These are phyloP conservation scores for Clathrus columnatus DNA, from an alignment of 768 basidiomycete genomes.

Conservation along the genomic window DNA sequence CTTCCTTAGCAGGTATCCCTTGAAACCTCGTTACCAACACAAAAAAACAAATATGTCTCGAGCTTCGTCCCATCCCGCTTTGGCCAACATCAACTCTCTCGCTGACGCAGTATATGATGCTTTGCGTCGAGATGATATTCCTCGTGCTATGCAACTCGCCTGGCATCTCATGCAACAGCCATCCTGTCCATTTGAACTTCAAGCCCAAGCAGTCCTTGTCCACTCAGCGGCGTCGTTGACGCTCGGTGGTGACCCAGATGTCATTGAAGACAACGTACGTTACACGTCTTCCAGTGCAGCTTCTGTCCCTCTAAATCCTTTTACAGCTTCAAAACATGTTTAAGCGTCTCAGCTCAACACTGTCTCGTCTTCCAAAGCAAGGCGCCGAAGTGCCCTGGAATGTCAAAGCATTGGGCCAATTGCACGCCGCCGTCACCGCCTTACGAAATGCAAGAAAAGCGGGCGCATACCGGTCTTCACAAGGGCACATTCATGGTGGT, in stretches of 20 bases:
- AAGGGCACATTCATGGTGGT: too few relatives aligned
- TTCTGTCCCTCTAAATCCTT: background rate
- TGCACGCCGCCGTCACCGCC: background rate
- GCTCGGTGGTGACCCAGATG: conserved; percentile 5
- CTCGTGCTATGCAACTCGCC: conserved; percentile 6
- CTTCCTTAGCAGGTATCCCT: too few relatives aligned
- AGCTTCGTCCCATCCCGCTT: background rate
- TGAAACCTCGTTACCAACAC: background rate
- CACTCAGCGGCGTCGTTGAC: conserved; percentile 8
- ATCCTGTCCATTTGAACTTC: background rate
- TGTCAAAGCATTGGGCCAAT: conserved; percentile 2
- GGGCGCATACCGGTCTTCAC: background rate
- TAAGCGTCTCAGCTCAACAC: background rate
- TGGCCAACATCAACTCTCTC: background rate
- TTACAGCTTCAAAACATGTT: conserved; percentile 4
- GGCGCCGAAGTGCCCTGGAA: conserved; percentile 5
- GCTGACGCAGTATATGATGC: background rate
- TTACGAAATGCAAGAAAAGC: background rate
- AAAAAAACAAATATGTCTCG: background rate
- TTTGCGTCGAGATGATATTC: conserved; percentile 1
- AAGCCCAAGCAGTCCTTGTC: conserved; percentile 4
- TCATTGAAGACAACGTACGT: conserved; percentile 6
- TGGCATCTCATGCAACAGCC: conserved; percentile 8
- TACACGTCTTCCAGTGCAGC: background rate
- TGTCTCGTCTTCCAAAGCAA: background rate